These are phyloP conservation scores for Auricularia heimuer DNA, from an alignment of 768 basidiomycete species.

Conservation along the genomic window DNA sequence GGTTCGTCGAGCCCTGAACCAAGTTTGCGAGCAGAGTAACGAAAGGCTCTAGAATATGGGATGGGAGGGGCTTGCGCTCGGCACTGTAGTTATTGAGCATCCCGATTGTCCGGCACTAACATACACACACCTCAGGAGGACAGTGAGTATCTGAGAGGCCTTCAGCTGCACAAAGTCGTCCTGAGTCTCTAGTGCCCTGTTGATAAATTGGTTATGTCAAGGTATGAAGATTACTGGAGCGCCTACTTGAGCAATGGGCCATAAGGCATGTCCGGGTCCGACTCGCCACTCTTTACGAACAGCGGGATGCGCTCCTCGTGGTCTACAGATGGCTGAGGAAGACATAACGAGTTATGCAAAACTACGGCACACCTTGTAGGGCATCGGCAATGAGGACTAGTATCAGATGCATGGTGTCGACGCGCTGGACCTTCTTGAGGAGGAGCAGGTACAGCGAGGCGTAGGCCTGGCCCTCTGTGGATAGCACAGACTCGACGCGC, in stretches of 20 bases:
- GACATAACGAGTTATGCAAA: background rate
- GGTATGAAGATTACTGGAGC: background rate
- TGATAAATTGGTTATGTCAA: background rate
- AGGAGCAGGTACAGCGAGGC: constrained; percentile 83
- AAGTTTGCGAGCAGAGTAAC: constrained; percentile 49
- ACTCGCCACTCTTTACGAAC: constrained; percentile 50
- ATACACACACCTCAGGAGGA: constrained; percentile 60
- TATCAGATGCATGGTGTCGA: constrained; percentile 81
- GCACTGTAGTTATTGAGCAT: constrained; percentile 26
- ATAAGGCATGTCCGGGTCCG: constrained; percentile 76
- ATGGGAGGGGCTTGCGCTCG: constrained; percentile 37
- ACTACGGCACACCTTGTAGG: constrained; percentile 48
- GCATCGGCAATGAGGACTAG: constrained; percentile 85
- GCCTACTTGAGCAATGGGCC: constrained; percentile 61
- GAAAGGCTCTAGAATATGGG: constrained; percentile 50
- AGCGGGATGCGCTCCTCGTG: constrained; percentile 80
- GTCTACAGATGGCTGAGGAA: constrained; percentile 33
- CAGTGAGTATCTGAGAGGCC: constrained; percentile 75
- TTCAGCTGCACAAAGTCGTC: constrained; percentile 97
- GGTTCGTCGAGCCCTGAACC: constrained; percentile 53
- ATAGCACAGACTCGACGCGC: constrained; percentile 64
- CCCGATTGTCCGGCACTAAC: background rate
- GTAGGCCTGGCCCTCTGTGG: constrained; percentile 76
- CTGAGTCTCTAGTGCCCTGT: constrained; percentile 67
- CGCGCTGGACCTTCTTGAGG: constrained; percentile 74